Evolutionary conservation across 208 protist genomes (phyloP), one percentile per base, ranked within the genome.

Genomic region (Wallacemonas collosoma): DNA sequence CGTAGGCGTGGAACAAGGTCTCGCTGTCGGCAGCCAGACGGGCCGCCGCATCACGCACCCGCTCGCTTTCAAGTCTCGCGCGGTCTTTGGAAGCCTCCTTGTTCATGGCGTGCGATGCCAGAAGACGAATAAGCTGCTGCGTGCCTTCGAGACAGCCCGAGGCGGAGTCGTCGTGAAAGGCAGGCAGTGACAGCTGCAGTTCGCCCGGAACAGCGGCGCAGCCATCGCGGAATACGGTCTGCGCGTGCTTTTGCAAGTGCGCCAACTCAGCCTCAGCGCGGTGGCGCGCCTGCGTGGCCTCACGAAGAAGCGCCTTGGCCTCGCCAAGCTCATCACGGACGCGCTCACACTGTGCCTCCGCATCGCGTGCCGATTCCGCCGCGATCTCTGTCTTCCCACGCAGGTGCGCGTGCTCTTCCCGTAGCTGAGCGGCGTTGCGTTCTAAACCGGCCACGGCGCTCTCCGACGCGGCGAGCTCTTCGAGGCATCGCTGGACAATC

Each of bases 131-230:
- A 38, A 89, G 58, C 39, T 71, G 76, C 40, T 72, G 58, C 3
- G 84, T 73, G 35, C 81, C 84, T 35, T 86, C 71, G 17, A 89
- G 60, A 14, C 75, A 76, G 48, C 78, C 81, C 7, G 48, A 56
- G 4, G 71, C 45, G 50, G 73, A 81, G 14, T 48, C 75, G 50
- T 84, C 79, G 26, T 61, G 69, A 47, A 84, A 72, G 9, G 50
- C 11, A 9, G 82, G 82, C 12, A 87, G 47, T 8, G 70, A 17
- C 43, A 84, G 45, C 48, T 41, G 38, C 15, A 87, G 56, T 4
- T 83, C 79, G 48, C 57, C 57, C 3, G 41, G 61, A n/a, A 79
- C 61, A 11, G 50, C 38, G 15, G 26, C 39, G 53, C 66, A 68
- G 26, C 39, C 53, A 6, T 48, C 41, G 14, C 47, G 17, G 48